These are phyloP conservation scores for Nymphaea thermarum DNA, from an alignment of 164 flowering plant genomes.

Conservation along the genomic window DNA sequence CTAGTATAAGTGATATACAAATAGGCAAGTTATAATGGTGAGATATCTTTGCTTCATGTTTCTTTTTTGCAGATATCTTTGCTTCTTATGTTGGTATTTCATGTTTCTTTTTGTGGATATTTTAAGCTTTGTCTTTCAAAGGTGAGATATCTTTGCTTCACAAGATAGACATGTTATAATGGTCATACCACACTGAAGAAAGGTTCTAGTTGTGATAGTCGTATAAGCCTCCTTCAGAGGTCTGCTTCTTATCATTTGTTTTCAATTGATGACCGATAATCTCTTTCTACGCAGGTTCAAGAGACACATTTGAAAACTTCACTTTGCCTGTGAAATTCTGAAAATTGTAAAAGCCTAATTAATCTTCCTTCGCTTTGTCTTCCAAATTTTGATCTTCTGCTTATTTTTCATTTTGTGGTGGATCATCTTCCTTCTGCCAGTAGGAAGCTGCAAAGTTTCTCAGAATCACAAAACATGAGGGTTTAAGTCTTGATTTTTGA, in stretches of 20 bases:
- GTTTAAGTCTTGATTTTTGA: no score
- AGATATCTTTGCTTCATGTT: slow-evolving; percentile 86
- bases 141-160: slow-evolving; percentile 31
- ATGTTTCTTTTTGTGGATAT: slow-evolving; percentile 33
- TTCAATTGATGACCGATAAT: background rate
- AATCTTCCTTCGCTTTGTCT: no score
- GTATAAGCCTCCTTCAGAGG: background rate
- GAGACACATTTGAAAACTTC: slow-evolving; percentile 66
- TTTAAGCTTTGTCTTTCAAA: slow-evolving; percentile 94
- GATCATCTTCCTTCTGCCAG: no score
- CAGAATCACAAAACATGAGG: no score
- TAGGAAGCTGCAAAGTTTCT: no score
- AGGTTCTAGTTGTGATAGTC: background rate
- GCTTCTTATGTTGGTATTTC: slow-evolving; percentile 1
- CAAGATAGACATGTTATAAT: background rate
- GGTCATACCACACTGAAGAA: background rate
- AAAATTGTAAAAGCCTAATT: no score
- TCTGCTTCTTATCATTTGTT: background rate
- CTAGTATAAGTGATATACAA: slow-evolving; percentile 54
- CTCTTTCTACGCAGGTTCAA: slow-evolving; percentile 48
- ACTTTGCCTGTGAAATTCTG: slow-evolving; percentile 12
- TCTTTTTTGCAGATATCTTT: slow-evolving; percentile 45
- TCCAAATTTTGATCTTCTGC: no score
- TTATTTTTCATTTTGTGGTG: no score
- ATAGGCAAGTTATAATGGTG: slow-evolving; percentile 81